phyloP scores from a whole-genome alignment of 192 early-diverging fungal species.

The Thamnidium elegans region DNA sequence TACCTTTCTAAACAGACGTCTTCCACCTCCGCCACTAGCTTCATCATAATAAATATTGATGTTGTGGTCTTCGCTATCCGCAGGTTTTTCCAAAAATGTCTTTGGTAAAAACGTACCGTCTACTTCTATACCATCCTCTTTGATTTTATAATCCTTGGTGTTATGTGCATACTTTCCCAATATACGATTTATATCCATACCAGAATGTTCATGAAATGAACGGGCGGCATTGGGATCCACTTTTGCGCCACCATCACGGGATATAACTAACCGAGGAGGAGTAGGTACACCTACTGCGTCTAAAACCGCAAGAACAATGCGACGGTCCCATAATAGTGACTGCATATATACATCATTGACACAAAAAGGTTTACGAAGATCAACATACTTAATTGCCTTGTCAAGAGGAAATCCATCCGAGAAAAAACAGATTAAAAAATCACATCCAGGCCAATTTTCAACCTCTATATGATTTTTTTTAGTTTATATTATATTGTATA shows the following conservation, averaged over 20 bases:
- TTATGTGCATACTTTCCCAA: conserved; percentile 13
- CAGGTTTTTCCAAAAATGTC: conserved; percentile 97
- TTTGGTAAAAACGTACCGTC: conserved; percentile 72
- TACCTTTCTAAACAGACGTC: conserved; percentile 78
- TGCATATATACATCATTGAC: conserved; percentile 93
- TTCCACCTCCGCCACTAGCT: conserved; percentile 77
- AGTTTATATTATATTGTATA: no score
- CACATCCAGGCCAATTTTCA: conserved; percentile 88
- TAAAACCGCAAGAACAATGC: conserved; percentile 82
- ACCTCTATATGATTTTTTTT: conserved; percentile 51
- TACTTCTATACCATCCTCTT: conserved; percentile 65
- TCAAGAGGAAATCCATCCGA: conserved; percentile 89
- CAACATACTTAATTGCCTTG: conserved; percentile 89
- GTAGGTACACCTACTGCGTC: conserved; percentile 79
- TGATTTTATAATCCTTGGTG: conserved; percentile 20
- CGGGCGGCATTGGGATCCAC: conserved; percentile 52
- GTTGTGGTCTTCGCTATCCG: conserved; percentile 96
- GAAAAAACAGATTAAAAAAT: conserved; percentile 97
- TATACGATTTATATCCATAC: conserved; percentile 43
- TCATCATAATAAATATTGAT: conserved; percentile 92
- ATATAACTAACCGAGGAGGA: conserved; percentile 71
- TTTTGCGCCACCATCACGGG: conserved; percentile 63
- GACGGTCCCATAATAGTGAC: conserved; percentile 83
- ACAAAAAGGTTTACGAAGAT: conserved; percentile 79
- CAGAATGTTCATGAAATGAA: conserved; percentile 52